Evolutionary conservation across 2,329 filamentous ascomycete genomes (phyloP).

Genomic region (Scytalidium sp.): DNA sequence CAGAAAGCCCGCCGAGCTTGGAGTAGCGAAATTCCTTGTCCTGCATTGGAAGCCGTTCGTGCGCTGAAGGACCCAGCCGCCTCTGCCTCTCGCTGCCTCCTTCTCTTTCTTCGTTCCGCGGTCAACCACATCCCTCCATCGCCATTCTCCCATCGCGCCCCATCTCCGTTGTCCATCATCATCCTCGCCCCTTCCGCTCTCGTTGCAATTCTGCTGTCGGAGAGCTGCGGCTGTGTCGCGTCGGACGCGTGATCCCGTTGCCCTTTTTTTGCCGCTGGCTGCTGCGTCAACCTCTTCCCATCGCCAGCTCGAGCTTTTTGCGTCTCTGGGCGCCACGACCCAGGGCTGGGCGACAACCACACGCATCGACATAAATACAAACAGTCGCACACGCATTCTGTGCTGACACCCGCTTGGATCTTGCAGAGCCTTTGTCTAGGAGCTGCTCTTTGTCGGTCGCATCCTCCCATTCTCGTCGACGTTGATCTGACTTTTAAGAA

Average conservation of each 20-base stretch:
- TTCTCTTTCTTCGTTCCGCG: conserved; percentile 1
- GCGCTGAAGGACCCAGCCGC: too few relatives aligned
- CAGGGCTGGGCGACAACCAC: too few relatives aligned
- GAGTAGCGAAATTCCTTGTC: too few relatives aligned
- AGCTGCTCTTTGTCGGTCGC: not conserved
- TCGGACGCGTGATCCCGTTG: not conserved
- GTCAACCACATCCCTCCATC: conserved; percentile 2
- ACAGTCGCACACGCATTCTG: not conserved
- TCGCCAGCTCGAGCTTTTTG: too few relatives aligned
- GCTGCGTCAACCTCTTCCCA: not conserved
- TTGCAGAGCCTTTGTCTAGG: not conserved
- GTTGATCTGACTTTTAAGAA: too few relatives aligned
- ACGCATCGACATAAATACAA: too few relatives aligned
- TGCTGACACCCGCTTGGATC: not conserved
- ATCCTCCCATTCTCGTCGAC: not conserved
- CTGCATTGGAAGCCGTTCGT: too few relatives aligned
- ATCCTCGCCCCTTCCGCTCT: not conserved
- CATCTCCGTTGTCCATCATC: too few relatives aligned
- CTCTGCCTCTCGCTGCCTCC: conserved; percentile 1
- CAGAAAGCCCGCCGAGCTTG: too few relatives aligned
- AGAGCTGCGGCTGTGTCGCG: too few relatives aligned
- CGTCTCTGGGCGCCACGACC: too few relatives aligned
- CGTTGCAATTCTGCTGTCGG: too few relatives aligned
- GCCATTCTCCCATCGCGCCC: conserved; percentile 2
- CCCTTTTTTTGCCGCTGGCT: not conserved